phyloP scores from a whole-genome alignment of 2,329 filamentous ascomycete species.

The Bertia moriformis region DNA sequence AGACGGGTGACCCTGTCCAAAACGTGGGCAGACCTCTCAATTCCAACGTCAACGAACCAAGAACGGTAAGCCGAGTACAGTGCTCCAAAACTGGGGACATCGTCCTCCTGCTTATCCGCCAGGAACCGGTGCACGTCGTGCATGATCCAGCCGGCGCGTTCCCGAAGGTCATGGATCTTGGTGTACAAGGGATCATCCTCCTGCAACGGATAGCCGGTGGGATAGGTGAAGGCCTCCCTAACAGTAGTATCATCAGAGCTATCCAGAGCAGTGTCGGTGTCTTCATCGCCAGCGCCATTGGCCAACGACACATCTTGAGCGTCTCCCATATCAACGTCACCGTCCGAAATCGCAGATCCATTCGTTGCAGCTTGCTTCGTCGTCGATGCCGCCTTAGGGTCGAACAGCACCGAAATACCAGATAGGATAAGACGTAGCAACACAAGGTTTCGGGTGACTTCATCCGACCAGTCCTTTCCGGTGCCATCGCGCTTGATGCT shows the following conservation, averaged over 20 bases:
- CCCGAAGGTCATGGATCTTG: slow-evolving; percentile 66
- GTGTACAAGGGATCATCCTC: slow-evolving; percentile 50
- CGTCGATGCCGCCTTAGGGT: slow-evolving; percentile 57
- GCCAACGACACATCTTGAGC: background rate
- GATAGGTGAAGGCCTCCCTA: slow-evolving; percentile 75
- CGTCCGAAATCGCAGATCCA: slow-evolving; percentile 26
- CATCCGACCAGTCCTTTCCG: slow-evolving; percentile 97
- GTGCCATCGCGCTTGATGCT: slow-evolving; percentile 82
- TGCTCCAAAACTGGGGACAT: slow-evolving; percentile 87
- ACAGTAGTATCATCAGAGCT: slow-evolving; percentile 63
- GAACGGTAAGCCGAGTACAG: slow-evolving; percentile 84
- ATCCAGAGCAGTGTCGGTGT: slow-evolving; percentile 45
- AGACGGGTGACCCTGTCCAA: slow-evolving; percentile 75
- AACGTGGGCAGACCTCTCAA: slow-evolving; percentile 86
- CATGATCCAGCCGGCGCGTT: slow-evolving; percentile 65
- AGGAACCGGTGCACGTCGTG: slow-evolving; percentile 78
- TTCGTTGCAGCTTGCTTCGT: slow-evolving; percentile 21
- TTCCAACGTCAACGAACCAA: slow-evolving; percentile 96
- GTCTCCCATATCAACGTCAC: slow-evolving; percentile 17
- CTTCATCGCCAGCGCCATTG: slow-evolving; percentile 19
- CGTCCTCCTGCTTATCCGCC: slow-evolving; percentile 73
- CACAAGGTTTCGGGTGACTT: slow-evolving; percentile 78
- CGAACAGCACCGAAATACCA: slow-evolving; percentile 78
- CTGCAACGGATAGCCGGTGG: slow-evolving; percentile 70
- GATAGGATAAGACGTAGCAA: slow-evolving; percentile 80